Evolutionary conservation across 2,329 filamentous ascomycete species (phyloP), one percentile per base, ranked within the genome.

Genomic region (Ophiognomonia clavigignenti-juglandacearum): DNA sequence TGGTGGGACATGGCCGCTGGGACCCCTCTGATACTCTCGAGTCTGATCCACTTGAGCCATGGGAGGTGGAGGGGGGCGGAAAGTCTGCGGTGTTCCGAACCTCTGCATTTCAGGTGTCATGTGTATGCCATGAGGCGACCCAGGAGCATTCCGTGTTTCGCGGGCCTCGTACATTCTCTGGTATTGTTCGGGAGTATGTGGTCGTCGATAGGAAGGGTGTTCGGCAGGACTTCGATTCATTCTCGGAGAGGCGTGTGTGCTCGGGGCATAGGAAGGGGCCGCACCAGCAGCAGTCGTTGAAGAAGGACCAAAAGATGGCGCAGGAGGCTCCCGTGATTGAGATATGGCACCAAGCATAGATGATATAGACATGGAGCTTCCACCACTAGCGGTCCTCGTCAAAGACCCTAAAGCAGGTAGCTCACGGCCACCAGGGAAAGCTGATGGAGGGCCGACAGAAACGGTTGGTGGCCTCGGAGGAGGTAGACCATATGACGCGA

Each of bases 151-250:
- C 20, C 66, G 38, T 16, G 46, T 8, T 56, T 65, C 62, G 55
- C 69, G 57, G 45, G 59, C 39, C 48, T 81, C 72, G 66, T 80
- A 79, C 46, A 69, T 68, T 57, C 78, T 74, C 39, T 75, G 71
- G 51, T 83, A 81, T 32, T 51, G 49, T 37, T 89, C 85, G n/a
- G 86, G 86, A 0, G 85, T 89, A 48, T 86, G 82, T 3, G 85
- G 85, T 51, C 85, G 74, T 52, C 83, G 75, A 61, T 78, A 85
- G 5, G 76, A 73, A 43, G 68, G 70, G 51, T 85, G 85, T 16
- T 86, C 83, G 51, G 78, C 65, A 0, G 74, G 69, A 3, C 74
- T 66, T 22, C 73, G 71, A 48, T 73, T 74, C 68, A 81, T 74
- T 34, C 74, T 68, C 4, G 78, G 78, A 13, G 78, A 82, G 2